Evolutionary conservation across 2,329 filamentous ascomycete genomes (phyloP), one percentile per base, ranked within the genome.

Genomic region (Chaetoscypha palmicola): DNA sequence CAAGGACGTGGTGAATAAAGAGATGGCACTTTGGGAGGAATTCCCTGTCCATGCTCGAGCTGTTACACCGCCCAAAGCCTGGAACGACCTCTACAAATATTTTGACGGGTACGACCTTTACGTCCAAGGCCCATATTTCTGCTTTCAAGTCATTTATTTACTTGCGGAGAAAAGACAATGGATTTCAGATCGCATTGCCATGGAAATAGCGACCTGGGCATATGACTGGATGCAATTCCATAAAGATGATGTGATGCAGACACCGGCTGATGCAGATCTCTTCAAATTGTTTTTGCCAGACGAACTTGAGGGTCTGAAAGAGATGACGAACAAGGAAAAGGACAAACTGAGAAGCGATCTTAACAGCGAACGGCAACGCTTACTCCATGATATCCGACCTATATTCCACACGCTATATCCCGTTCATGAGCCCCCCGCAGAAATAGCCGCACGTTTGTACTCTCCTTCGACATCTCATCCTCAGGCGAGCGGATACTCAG

Each of bases 91-190:
- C 2, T 56, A 62, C 41, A 28, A 54, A 7, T 63, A 59, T 40
- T 64, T 61, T 45, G 62, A 64, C 51, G 52, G 51, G 3, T 52
- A 54, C 22, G 62, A 64, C 47, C 50, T 62, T 10, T 55, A 50
- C 30, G 38, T 54, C 22, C 50, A 64, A 14, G 53, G 56, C 19
- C 46, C 54, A 10, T 24, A 26, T 1, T 64, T 64, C 41, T 58
- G 60, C 24, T 59, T 38, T 20, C 48, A 50, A n/a, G 56, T 64
- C 14, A 42, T 63, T 11, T 24, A 48, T 20, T 37, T 49, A 3
- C 52, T 64, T 16, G 47, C 41, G 9, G 38, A 30, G 17, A 45
- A 41, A 23, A 47, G 44, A n/a, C n/a, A 16, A 11, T 19, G 14
- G 5, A 16, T 34, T 5, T 16, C 17, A 14, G 26, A 14, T 19